Conservation (phyloP, 2,329 filamentous ascomycete species). For the Ustulina deusta region DNA sequence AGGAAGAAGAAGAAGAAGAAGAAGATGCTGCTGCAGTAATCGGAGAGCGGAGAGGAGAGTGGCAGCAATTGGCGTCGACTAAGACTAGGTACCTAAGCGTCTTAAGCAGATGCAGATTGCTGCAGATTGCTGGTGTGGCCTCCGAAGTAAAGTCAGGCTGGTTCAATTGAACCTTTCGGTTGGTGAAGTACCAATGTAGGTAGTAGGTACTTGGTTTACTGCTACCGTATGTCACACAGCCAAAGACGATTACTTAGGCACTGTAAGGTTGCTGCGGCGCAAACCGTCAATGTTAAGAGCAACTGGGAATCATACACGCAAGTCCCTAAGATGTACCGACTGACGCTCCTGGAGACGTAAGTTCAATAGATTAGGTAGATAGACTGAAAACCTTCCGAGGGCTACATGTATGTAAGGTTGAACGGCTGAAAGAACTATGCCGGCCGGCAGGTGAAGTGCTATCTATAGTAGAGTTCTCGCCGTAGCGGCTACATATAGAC, state of each 20-base stretch:
- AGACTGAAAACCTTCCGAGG: too few relatives aligned
- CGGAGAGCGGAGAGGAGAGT: not conserved
- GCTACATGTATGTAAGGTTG: not conserved
- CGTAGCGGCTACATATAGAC: not conserved
- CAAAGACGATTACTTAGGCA: too few relatives aligned
- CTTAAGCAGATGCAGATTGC: not conserved
- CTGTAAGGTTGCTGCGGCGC: too few relatives aligned
- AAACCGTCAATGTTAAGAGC: too few relatives aligned
- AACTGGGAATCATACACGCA: too few relatives aligned
- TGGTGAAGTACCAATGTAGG: not conserved
- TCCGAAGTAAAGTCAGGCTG: not conserved
- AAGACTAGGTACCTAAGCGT: not conserved
- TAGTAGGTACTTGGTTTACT: not conserved
- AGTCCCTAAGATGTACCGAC: too few relatives aligned
- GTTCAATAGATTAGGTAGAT: too few relatives aligned
- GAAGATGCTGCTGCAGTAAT: not conserved
- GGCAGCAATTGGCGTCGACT: not conserved
- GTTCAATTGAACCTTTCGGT: slow-evolving; percentile 4
- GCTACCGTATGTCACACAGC: not conserved
- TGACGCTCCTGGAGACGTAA: too few relatives aligned
- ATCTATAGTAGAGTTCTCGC: not conserved
- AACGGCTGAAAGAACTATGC: not conserved
- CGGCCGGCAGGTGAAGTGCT: not conserved
- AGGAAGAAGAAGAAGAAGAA: not conserved
- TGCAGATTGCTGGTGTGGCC: not conserved